Conservation (phyloP, 1,284 basidiomycete genomes). For the Pseudozyma flocculosa region DNA sequence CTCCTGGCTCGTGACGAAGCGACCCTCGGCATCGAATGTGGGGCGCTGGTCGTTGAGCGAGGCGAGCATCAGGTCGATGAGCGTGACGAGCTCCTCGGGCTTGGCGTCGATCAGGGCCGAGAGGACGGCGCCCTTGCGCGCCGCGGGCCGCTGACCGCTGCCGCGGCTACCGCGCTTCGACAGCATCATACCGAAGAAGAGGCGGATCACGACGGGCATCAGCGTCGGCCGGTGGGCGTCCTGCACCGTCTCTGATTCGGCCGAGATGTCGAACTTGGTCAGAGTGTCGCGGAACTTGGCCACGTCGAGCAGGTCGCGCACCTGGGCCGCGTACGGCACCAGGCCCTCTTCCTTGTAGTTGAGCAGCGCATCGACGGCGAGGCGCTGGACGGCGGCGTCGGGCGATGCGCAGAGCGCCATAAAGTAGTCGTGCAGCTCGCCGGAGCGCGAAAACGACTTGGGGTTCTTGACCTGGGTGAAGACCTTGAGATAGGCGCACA, state of each 20-base stretch:
- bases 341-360: constrained; percentile 79
- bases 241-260: constrained; percentile 64
- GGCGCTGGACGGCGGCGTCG: constrained; percentile 74
- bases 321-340: constrained; percentile 67
- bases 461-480: constrained; percentile 89
- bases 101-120: constrained; percentile 71
- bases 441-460: constrained; percentile 75
- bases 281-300: constrained; percentile 87
- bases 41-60: constrained; percentile 64
- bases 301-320: constrained; percentile 77
- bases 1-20: constrained; percentile 33
- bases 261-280: constrained; percentile 63
- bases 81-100: constrained; percentile 71
- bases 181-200: constrained; percentile 87
- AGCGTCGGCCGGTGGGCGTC: constrained; percentile 68
- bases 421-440: constrained; percentile 71
- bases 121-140: constrained; percentile 74
- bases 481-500: constrained; percentile 69
- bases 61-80: constrained; percentile 88
- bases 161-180: constrained; percentile 72
- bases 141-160: constrained; percentile 64
- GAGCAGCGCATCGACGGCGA: constrained; percentile 77
- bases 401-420: constrained; percentile 78
- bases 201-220: constrained; percentile 72
- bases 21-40: constrained; percentile 10